Base-by-base conservation (phyloP, 2,329 filamentous ascomycete genomes). In the Pochonia chlamydosporia region DNA sequence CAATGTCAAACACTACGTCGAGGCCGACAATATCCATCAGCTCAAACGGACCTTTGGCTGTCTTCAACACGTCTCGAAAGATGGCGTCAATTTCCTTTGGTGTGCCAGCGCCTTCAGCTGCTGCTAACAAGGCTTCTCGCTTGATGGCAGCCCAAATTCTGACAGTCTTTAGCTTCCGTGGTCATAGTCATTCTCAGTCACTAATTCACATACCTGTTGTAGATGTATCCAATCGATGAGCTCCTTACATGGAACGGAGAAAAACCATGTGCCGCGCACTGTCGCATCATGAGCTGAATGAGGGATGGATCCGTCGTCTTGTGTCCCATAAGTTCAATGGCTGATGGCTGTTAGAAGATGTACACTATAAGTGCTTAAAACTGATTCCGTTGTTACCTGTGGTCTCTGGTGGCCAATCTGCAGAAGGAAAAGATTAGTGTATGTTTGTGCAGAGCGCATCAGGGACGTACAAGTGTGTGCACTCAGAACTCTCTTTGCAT, bases 401-500 rank as follows among this genome's bases (percentile, higher is more conserved):
- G 9, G 60, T 63, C 44, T 64, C 61, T 6, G 61, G 61, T 14
- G 61, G 61, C 61, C 61, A 64, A 43, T 64, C 61, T 63, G 30
- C 10, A 44, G 3, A 23, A 63, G 65, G 56, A 58, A 66, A 68
- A 72, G 30, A 9, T 39, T 20, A 39, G 35, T 13, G 5, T 13
- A 13, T 23, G 9, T 23, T 13, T 13, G 4, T 21, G 3, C 13
- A 23, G 8, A 39, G 2, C 11, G 10, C n/a, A 18, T 11, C 16
- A 16, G 35, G 33, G 6, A 8, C 33, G 3, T 39, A 14, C 20
- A 39, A 8, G 64, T 71, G 53, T 74, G 71, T 4, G 66, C 63
- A 47, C 71, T 74, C 23, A 72, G 51, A 16, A 74, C 54, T 2
- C 71, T 59, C 0, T 57, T 53, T 6, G 54, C 56, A 11, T 67